These are phyloP conservation scores for Linnemannia elongata DNA, from an alignment of 192 early-diverging fungal species.

Conservation along the genomic window DNA sequence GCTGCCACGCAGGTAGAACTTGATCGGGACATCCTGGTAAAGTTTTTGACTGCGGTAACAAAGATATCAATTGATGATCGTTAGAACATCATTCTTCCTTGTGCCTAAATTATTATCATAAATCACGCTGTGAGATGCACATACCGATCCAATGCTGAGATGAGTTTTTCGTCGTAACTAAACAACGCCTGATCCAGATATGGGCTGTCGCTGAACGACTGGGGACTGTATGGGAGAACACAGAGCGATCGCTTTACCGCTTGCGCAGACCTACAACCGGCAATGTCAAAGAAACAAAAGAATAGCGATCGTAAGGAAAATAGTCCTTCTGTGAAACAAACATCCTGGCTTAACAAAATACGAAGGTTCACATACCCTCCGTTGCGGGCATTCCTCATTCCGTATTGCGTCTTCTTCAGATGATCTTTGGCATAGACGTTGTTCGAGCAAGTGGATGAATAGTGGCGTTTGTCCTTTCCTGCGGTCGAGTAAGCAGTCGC, in stretches of 20 bases:
- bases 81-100: background rate
- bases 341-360: background rate
- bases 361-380: constrained; percentile 69
- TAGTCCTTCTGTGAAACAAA: background rate
- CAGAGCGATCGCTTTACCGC: constrained; percentile 72
- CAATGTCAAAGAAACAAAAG: background rate
- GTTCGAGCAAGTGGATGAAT: constrained; percentile 64
- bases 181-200: constrained; percentile 76
- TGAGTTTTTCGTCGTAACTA: constrained; percentile 76
- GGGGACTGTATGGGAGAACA: constrained; percentile 72
- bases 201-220: constrained; percentile 73
- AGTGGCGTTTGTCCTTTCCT: constrained; percentile 50
- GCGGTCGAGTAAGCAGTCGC: constrained; percentile 53
- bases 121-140: background rate
- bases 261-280: constrained; percentile 58
- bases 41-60: constrained; percentile 60
- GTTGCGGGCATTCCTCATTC: constrained; percentile 75
- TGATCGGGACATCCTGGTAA: constrained; percentile 67
- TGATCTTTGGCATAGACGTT: constrained; percentile 70
- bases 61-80: background rate
- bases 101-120: background rate
- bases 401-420: constrained; percentile 65
- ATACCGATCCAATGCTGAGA: constrained; percentile 75
- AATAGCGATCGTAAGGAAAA: background rate
- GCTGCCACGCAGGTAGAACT: constrained; percentile 72